Base-by-base conservation (phyloP, 371 early-diverging fungal species). In the Neoconidiobolus thromboides region DNA sequence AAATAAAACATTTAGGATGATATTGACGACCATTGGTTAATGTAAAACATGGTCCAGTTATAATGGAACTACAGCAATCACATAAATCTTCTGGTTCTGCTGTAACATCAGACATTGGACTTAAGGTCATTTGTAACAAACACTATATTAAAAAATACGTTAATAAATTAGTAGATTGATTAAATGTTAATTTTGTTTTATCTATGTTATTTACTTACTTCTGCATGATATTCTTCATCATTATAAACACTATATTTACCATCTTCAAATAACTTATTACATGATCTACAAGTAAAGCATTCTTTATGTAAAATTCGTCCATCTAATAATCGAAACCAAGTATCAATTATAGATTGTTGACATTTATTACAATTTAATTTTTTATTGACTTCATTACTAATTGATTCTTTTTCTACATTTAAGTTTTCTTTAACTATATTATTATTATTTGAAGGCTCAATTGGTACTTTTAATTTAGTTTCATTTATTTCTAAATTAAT, bases 1-100 rank as follows among this genome's bases (percentile, higher is more conserved):
- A 62, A 12, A 54, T 62, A 41, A 62, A 62, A 43, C 62, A 62
- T 15, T 56, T 36, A 14, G 49, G 56, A 40, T 62, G 62, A 52
- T 56, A 62, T 5, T 50, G 36, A 4, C 58, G 40, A 40, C 62
- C 62, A 48, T 57, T 48, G 1, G 62, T 38, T 10, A 62, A 40
- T 2, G 60, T 59, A 40, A 47, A 59, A 14, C 60, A 59, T n/a
- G 60, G 48, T 2, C 60, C 60, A 3, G 10, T 6, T 4, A 59
- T 49, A 26, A 41, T n/a, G 2, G 12, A 9, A n/a, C n/a, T 12
- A 41, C 60, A 59, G 3, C 60, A 3, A 14, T 59, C 47, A 39
- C 60, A 59, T 9, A 47, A 39, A 37, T 47, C 47, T 38, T 59
- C 60, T 15, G 47, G 60, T 9, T 59, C 60, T 7, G 40, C 14